phyloP scores from a whole-genome alignment of 225 moss, liverwort and hornwort genomes.

The Thuidium tamariscinum region DNA sequence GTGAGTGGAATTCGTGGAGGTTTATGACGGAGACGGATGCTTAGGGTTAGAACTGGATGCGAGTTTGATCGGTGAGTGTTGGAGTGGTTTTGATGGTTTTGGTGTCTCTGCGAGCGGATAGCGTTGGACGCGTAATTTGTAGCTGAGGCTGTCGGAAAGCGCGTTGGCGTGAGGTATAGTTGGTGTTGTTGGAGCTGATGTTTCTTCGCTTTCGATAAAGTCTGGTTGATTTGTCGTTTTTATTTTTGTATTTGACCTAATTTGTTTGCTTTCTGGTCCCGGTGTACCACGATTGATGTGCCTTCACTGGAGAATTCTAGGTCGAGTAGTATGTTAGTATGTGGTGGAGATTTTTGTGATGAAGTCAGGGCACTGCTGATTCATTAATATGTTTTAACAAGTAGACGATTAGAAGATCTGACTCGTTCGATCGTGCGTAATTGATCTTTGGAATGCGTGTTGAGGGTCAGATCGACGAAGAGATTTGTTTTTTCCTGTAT shows the following conservation, averaged over 20 bases:
- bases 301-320: background rate
- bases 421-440: background rate
- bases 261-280: background rate
- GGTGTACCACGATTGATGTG: background rate
- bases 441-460: background rate
- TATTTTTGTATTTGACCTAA: background rate
- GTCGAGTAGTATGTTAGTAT: background rate
- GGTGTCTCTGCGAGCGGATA: background rate
- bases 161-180: background rate
- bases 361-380: background rate
- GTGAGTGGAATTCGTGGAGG: background rate
- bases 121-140: background rate
- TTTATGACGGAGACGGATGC: background rate
- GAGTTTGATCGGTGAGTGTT: background rate
- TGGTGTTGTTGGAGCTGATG: background rate
- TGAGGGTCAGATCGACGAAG: background rate
- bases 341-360: background rate
- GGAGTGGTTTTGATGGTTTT: background rate
- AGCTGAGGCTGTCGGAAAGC: background rate
- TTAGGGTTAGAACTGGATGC: background rate
- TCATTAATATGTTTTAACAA: background rate
- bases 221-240: background rate
- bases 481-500: background rate
- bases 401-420: background rate
- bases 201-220: background rate